Evolutionary conservation across 371 early-diverging fungal species (phyloP).

Genomic region (Mortierella sp.): DNA sequence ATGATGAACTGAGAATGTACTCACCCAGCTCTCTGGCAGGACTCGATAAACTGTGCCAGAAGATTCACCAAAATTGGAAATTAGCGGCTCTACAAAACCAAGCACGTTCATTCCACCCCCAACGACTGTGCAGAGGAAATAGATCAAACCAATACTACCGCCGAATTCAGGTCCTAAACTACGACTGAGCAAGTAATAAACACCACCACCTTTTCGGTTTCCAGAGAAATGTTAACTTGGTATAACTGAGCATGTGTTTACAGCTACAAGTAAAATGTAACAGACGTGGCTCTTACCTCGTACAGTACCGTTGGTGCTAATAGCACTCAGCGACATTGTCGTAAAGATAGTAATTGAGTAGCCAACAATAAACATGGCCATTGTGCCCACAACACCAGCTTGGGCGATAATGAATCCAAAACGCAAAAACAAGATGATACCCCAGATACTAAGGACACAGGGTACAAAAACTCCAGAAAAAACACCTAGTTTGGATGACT

Average conservation of each 20-base stretch:
- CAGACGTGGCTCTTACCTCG: slow-evolving; percentile 61
- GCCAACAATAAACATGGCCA: slow-evolving; percentile 67
- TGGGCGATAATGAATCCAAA: slow-evolving; percentile 73
- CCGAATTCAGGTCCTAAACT: slow-evolving; percentile 84
- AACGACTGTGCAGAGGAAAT: slow-evolving; percentile 71
- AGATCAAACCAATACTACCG: slow-evolving; percentile 78
- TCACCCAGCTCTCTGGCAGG: slow-evolving; percentile 65
- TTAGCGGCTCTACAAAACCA: slow-evolving; percentile 71
- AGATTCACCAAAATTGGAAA: slow-evolving; percentile 65
- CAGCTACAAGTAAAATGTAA: too few species aligned
- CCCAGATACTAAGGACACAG: slow-evolving; percentile 72
- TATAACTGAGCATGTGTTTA: not conserved
- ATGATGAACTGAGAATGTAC: not conserved
- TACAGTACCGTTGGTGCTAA: slow-evolving; percentile 78
- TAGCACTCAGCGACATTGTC: slow-evolving; percentile 77
- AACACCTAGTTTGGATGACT: slow-evolving; percentile 66
- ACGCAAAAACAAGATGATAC: slow-evolving; percentile 72
- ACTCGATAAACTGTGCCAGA: slow-evolving; percentile 60
- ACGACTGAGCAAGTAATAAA: slow-evolving; percentile 80
- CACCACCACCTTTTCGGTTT: slow-evolving; percentile 68
- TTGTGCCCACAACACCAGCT: slow-evolving; percentile 68
- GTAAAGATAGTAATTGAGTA: slow-evolving; percentile 72
- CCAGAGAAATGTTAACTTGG: not conserved
- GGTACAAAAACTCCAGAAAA: slow-evolving; percentile 76
- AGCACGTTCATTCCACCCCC: slow-evolving; percentile 71